Conservation (phyloP, 2,329 filamentous ascomycete genomes). For the Cadophora sp. region DNA sequence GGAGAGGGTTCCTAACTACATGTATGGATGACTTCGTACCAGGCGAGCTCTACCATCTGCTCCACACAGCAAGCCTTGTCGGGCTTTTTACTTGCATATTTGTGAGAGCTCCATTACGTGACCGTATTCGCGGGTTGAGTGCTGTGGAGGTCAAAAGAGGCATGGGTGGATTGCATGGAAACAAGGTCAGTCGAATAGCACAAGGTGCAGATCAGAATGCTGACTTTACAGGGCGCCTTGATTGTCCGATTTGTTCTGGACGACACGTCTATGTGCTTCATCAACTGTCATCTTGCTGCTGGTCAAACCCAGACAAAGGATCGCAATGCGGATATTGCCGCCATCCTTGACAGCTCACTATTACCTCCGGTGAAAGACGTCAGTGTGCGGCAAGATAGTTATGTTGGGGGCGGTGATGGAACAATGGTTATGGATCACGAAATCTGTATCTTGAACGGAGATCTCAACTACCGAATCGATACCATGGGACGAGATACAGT, state of each 20-base stretch:
- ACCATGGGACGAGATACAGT: constrained; percentile 95
- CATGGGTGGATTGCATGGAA: constrained; percentile 93
- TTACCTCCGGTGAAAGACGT: constrained; percentile 77
- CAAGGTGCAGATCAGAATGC: background rate
- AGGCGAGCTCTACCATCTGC: constrained; percentile 79
- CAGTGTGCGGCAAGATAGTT: constrained; percentile 75
- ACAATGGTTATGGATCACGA: constrained; percentile 96
- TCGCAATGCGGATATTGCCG: constrained; percentile 90
- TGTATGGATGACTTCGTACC: constrained; percentile 86
- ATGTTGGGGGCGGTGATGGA: constrained; percentile 90
- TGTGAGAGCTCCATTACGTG: constrained; percentile 79
- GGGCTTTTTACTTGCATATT: constrained; percentile 97
- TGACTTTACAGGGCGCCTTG: constrained; percentile 69
- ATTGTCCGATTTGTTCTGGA: constrained; percentile 92
- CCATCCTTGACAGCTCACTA: constrained; percentile 81
- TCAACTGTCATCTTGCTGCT: constrained; percentile 96
- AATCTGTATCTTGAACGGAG: constrained; percentile 94
- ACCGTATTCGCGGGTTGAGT: constrained; percentile 77
- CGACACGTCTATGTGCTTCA: constrained; percentile 91
- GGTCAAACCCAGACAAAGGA: constrained; percentile 90
- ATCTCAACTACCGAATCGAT: constrained; percentile 98
- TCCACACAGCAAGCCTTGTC: constrained; percentile 90
- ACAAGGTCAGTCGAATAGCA: constrained; percentile 65
- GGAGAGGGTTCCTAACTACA: constrained; percentile 87
- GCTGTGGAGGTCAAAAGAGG: constrained; percentile 91